A percentile compares a stretch with the other conserved stretches of the same genome.
These are phyloP conservation scores for Microcos paniculata DNA, from an alignment of 345 rosid genomes.

Conservation along the genomic window DNA sequence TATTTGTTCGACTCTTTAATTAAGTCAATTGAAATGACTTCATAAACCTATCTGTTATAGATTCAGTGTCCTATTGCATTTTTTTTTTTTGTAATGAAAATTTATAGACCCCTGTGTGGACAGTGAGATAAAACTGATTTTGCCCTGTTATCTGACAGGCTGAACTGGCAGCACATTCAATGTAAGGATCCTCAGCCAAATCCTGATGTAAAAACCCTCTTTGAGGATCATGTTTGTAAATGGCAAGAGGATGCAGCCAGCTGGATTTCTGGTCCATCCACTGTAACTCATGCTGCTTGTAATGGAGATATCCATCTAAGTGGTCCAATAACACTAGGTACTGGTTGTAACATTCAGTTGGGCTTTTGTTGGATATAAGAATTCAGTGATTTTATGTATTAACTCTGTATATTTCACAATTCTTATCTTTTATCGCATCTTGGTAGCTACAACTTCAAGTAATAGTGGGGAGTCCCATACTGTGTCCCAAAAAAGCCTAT, in stretches of 20 bases:
- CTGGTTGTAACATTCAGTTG: neutral
- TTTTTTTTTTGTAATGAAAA: too few species aligned
- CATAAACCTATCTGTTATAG: conserved; percentile 8
- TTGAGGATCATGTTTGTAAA: conserved; percentile 45
- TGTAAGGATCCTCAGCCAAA: conserved; percentile 39
- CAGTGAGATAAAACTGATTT: conserved; percentile 17
- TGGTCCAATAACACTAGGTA: conserved; percentile 23
- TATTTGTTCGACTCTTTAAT: neutral
- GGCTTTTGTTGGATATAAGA: neutral
- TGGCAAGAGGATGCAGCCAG: conserved; percentile 13
- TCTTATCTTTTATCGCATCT: conserved; percentile 4
- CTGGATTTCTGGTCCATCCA: conserved; percentile 22
- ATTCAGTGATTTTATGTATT: conserved; percentile 3
- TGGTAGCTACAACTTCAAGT: conserved; percentile 10
- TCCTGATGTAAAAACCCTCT: conserved; percentile 45
- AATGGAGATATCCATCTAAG: conserved; percentile 7
- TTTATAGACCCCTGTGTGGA: neutral
- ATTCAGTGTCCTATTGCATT: neutral
- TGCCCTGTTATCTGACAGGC: conserved; percentile 33
- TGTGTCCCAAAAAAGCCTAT: neutral
- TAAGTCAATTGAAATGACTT: neutral
- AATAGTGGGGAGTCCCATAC: conserved; percentile 7
- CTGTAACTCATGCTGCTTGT: conserved; percentile 24
- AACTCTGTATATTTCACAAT: neutral
- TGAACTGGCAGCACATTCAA: conserved; percentile 54